Conservation (phyloP, 352 stramenopile species). For the Globisporangium echinulatum region DNA sequence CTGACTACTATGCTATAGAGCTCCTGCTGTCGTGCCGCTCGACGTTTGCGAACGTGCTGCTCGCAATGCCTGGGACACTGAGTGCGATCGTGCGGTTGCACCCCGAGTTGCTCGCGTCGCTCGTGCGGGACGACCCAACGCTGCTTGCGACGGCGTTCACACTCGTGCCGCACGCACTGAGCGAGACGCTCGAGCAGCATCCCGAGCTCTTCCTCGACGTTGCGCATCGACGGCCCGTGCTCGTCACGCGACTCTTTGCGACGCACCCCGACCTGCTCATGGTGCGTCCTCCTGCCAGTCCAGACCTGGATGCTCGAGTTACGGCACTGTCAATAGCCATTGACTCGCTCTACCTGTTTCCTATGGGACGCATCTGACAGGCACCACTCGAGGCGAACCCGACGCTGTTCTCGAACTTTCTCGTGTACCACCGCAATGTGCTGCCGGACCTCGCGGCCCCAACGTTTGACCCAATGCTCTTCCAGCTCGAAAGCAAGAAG, state of each 20-base stretch:
- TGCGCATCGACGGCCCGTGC: slow-evolving; percentile 48
- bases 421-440: slow-evolving; percentile 49
- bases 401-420: slow-evolving; percentile 61
- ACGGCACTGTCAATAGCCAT: not conserved
- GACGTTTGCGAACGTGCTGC: slow-evolving; percentile 37
- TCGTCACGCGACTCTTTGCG: slow-evolving; percentile 55
- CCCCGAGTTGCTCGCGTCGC: slow-evolving; percentile 37
- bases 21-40: slow-evolving; percentile 33
- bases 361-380: slow-evolving; percentile 13
- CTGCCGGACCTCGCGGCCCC: slow-evolving; percentile 51
- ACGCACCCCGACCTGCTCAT: slow-evolving; percentile 65
- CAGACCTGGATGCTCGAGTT: too few species aligned
- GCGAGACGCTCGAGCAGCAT: slow-evolving; percentile 52
- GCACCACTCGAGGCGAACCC: slow-evolving; percentile 66
- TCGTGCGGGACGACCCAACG: slow-evolving; percentile 38
- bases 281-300: slow-evolving; percentile 15
- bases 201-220: slow-evolving; percentile 66
- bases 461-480: slow-evolving; percentile 43
- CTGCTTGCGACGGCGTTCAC: slow-evolving; percentile 44
- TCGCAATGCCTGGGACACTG: slow-evolving; percentile 37
- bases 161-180: slow-evolving; percentile 47
- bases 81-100: slow-evolving; percentile 41
- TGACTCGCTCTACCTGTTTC: not conserved
- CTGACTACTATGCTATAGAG: slow-evolving; percentile 12
- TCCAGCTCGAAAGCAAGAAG: slow-evolving; percentile 48